phyloP scores from a whole-genome alignment of 208 protist species.

The Kentomonas sorsogonicus region DNA sequence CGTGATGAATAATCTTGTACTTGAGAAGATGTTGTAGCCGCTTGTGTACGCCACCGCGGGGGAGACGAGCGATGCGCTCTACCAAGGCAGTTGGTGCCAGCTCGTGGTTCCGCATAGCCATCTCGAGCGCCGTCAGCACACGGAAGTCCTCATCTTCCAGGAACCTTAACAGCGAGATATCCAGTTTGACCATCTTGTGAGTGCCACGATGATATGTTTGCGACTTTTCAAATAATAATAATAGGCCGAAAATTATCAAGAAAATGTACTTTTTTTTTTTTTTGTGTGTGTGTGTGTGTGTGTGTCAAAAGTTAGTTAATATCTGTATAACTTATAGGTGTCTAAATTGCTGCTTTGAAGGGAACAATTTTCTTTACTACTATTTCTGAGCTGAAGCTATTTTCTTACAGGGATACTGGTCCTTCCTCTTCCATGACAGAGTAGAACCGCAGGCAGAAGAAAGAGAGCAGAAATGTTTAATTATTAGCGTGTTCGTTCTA shows the following conservation, averaged over 20 bases:
- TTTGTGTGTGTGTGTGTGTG: background rate
- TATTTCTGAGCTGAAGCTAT: no score
- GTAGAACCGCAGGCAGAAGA: no score
- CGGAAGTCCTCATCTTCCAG: constrained; percentile 89
- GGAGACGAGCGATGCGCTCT: constrained; percentile 92
- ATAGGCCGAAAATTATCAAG: background rate
- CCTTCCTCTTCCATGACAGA: no score
- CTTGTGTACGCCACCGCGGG: constrained; percentile 91
- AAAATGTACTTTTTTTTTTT: background rate
- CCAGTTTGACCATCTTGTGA: constrained; percentile 82
- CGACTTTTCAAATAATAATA: background rate
- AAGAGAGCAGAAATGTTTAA: no score
- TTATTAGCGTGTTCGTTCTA: no score
- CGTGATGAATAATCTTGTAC: constrained; percentile 94
- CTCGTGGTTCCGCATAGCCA: constrained; percentile 99
- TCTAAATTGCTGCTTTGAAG: background rate
- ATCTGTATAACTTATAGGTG: background rate
- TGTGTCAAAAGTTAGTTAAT: background rate
- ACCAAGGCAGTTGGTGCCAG: constrained; percentile 94
- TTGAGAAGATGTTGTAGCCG: constrained; percentile 84
- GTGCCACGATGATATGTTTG: background rate
- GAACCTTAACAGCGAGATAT: constrained; percentile 84
- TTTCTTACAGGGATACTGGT: no score
- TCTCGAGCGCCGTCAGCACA: constrained; percentile 92
- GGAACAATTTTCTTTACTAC: no score